Percentiles rank a stretch among this genome's conserved stretches.
These are phyloP conservation scores for Hygrophila difformis DNA, from an alignment of 257 asterid genomes.

Conservation along the genomic window DNA sequence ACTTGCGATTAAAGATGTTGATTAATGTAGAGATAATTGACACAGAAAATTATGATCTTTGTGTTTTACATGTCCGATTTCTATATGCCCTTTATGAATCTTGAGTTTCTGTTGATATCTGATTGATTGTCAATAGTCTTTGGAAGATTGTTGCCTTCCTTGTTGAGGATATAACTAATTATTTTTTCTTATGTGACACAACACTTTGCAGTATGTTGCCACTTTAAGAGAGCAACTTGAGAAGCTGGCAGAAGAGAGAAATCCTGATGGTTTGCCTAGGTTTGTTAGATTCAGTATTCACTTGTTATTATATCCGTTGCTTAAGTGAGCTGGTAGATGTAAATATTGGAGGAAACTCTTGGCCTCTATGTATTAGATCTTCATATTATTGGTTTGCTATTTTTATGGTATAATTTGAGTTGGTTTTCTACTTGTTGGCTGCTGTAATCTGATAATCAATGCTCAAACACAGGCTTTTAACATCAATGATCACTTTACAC, in stretches of 20 bases:
- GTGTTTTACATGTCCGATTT: background rate
- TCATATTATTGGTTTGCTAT: background rate
- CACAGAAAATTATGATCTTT: background rate
- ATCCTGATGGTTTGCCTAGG: constrained; percentile 79
- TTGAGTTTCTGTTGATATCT: constrained; percentile 10
- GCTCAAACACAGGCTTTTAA: too few relatives aligned
- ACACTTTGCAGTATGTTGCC: constrained; percentile 62
- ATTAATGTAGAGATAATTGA: constrained; percentile 7
- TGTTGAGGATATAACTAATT: constrained; percentile 1
- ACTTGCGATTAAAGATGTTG: constrained; percentile 9
- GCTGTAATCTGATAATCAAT: background rate
- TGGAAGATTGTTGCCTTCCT: background rate
- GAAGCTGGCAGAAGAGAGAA: constrained; percentile 75
- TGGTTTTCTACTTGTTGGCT: background rate
- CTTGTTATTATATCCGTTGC: background rate
- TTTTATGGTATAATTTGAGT: background rate
- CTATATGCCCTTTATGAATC: constrained; percentile 1
- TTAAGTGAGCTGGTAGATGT: background rate
- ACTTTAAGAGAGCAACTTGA: constrained; percentile 86
- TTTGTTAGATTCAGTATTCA: constrained; percentile 17
- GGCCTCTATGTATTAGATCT: background rate
- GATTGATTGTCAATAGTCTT: background rate
- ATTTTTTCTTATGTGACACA: constrained; percentile 14
- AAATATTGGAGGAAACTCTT: background rate
- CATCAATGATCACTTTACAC: too few relatives aligned